Evolutionary conservation across 2,329 filamentous ascomycete genomes (phyloP).

Genomic region (Alternaria sp.): DNA sequence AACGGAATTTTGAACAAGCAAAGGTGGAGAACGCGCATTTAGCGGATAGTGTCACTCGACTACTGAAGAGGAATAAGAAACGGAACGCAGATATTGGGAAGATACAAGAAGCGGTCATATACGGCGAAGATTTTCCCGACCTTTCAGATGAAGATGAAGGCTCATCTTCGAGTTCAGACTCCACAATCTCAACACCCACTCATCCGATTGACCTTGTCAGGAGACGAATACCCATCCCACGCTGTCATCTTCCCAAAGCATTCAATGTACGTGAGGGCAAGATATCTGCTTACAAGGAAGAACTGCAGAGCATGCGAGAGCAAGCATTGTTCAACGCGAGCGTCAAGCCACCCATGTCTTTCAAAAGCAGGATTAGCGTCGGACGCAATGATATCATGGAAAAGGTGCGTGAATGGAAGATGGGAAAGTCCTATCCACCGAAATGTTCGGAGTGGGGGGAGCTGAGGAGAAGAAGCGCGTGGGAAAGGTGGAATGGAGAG

Average conservation of each 20-base stretch:
- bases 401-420: conserved; percentile 9
- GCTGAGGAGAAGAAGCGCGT: not conserved
- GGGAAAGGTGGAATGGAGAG: conserved; percentile 19
- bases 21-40: conserved; percentile 9
- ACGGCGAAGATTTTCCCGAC: not conserved
- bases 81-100: conserved; percentile 4
- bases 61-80: not conserved
- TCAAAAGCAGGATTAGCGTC: not conserved
- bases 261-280: not conserved
- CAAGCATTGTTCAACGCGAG: not conserved
- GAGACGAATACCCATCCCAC: not conserved
- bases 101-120: not conserved
- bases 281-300: not conserved
- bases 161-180: not conserved
- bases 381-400: not conserved
- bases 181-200: not conserved
- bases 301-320: not conserved
- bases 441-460: not conserved
- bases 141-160: not conserved
- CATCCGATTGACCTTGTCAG: not conserved
- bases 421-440: conserved; percentile 12
- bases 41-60: not conserved
- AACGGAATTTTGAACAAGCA: not conserved
- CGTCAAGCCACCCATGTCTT: not conserved
- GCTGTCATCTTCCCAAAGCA: conserved; percentile 2